Conservation (phyloP, 2,329 filamentous ascomycete genomes). For the Ascochyta fabae region DNA sequence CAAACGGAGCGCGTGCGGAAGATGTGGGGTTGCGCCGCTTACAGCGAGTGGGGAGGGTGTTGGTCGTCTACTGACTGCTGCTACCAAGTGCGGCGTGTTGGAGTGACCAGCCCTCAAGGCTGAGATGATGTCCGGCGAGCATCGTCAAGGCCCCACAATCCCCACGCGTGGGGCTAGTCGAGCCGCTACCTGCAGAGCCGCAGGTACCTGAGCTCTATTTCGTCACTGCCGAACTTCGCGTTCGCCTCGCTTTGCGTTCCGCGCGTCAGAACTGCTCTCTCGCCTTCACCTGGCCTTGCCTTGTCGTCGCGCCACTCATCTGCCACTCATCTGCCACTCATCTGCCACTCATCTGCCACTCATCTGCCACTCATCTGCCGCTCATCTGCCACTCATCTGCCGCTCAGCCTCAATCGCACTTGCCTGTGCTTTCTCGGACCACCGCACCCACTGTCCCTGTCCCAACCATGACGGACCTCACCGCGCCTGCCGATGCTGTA, state of each 20-base stretch:
- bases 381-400: not conserved
- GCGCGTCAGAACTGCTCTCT: not conserved
- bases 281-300: slow-evolving; percentile 1
- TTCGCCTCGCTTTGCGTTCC: slow-evolving; percentile 2
- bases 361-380: not conserved
- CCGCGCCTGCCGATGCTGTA: slow-evolving; percentile 11
- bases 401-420: not conserved
- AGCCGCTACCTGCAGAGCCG: slow-evolving; percentile 20
- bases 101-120: not conserved
- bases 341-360: not conserved
- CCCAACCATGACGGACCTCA: slow-evolving; percentile 30
- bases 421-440: not conserved
- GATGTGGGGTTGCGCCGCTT: not conserved
- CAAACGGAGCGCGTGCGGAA: not conserved
- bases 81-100: not conserved
- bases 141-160: not conserved
- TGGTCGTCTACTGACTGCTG: not conserved
- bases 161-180: slow-evolving; percentile 8
- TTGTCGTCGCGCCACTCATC: not conserved
- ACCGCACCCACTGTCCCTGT: not conserved
- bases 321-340: not conserved
- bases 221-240: slow-evolving; percentile 13
- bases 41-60: not conserved
- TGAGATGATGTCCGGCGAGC: slow-evolving; percentile 1
- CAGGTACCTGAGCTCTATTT: slow-evolving; percentile 15